These are phyloP conservation scores for Candida tunisiensis DNA, from an alignment of 1,139 yeast genomes.

Conservation along the genomic window DNA sequence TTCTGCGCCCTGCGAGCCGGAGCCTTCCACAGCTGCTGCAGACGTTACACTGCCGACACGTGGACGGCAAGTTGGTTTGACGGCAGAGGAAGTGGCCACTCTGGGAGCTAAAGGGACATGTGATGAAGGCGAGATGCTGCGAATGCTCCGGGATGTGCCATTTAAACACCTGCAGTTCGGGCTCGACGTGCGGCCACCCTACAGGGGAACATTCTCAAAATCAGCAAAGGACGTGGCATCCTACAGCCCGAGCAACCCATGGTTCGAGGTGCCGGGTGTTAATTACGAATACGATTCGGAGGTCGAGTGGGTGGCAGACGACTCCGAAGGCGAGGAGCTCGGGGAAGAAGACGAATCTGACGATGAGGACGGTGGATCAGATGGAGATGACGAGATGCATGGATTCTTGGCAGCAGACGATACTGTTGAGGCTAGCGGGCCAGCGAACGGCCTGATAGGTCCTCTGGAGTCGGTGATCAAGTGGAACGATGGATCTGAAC, in stretches of 20 bases:
- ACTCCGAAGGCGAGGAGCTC: slow-evolving; percentile 35
- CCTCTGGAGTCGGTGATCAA: slow-evolving; percentile 33
- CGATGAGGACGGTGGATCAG: slow-evolving; percentile 37
- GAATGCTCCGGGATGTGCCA: slow-evolving; percentile 24
- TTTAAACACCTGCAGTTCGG: slow-evolving; percentile 51
- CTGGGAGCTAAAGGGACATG: slow-evolving; percentile 3
- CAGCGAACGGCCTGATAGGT: slow-evolving; percentile 28
- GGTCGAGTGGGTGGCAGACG: slow-evolving; percentile 51
- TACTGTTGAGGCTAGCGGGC: slow-evolving; percentile 18
- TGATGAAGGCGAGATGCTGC: slow-evolving; percentile 18
- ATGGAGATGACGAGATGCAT: slow-evolving; percentile 34
- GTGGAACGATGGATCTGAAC: slow-evolving; percentile 14
- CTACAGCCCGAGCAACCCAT: too few species aligned
- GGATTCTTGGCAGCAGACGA: slow-evolving; percentile 29
- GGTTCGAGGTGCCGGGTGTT: slow-evolving; percentile 18
- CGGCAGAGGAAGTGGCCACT: slow-evolving; percentile 1
- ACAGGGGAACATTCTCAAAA: slow-evolving; percentile 46
- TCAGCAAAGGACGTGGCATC: slow-evolving; percentile 1
- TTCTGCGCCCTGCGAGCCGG: too few species aligned
- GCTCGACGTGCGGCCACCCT: slow-evolving; percentile 60
- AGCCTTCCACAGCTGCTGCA: background rate
- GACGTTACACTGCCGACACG: slow-evolving; percentile 1
- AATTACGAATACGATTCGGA: slow-evolving; percentile 57
- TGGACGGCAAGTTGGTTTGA: slow-evolving; percentile 8
- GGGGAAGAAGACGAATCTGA: slow-evolving; percentile 36